Percentiles rank a stretch among this genome's conserved stretches.
Evolutionary conservation across 2,329 filamentous ascomycete genomes (phyloP).

Genomic region (Pyricularia sp.): DNA sequence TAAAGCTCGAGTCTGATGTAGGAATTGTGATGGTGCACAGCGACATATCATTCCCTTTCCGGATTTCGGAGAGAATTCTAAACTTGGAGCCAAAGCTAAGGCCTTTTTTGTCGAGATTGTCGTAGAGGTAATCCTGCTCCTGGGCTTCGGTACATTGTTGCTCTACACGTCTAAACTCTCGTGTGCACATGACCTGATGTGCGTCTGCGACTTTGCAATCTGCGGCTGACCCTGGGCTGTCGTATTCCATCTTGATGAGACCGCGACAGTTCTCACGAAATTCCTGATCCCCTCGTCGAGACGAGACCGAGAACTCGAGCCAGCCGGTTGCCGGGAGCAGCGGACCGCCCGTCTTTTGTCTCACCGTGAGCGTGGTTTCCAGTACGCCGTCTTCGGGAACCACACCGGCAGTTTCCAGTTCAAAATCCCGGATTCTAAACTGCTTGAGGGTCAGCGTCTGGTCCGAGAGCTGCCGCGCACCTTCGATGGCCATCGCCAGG

Average conservation of each 20-base stretch:
- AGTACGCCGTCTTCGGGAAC: constrained; percentile 10
- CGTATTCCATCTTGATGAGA: constrained; percentile 6
- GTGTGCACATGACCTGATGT: no score
- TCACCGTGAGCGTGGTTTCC: constrained; percentile 29
- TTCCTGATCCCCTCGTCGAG: constrained; percentile 11
- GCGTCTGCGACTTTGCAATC: no score
- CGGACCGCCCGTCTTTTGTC: not conserved
- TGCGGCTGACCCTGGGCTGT: not conserved
- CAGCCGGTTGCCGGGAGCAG: constrained; percentile 4
- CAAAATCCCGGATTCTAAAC: constrained; percentile 9
- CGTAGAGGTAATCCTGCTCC: constrained; percentile 10
- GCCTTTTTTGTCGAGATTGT: not conserved
- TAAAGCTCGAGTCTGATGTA: constrained; percentile 42
- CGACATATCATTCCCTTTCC: no score
- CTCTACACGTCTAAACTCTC: no score
- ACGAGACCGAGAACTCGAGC: constrained; percentile 11
- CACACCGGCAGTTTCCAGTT: constrained; percentile 12
- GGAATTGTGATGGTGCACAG: constrained; percentile 15
- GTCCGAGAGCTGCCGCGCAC: constrained; percentile 17
- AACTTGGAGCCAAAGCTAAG: not conserved
- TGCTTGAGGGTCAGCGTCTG: not conserved
- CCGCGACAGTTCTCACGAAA: constrained; percentile 11
- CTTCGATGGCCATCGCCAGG: constrained; percentile 5
- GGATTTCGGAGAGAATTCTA: not conserved
- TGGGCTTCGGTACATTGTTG: not conserved